These are phyloP conservation scores for Niebla homalea DNA, from an alignment of 495 filamentous ascomycete genomes.

Conservation along the genomic window DNA sequence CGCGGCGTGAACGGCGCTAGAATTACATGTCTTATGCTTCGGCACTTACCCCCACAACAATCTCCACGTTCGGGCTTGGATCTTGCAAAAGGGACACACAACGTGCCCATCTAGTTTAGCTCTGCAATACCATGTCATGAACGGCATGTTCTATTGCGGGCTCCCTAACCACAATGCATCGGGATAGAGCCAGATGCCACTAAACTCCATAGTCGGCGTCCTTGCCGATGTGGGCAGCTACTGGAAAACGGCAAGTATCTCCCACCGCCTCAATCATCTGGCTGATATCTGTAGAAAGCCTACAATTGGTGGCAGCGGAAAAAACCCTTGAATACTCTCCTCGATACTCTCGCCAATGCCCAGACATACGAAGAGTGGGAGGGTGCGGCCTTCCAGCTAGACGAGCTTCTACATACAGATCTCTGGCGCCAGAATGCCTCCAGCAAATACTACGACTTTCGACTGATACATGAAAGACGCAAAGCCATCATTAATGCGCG, in stretches of 20 bases:
- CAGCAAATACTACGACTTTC: constrained; percentile 78
- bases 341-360: constrained; percentile 48
- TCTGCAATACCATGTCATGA: background rate
- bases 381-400: constrained; percentile 62
- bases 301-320: constrained; percentile 41
- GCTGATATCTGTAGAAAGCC: constrained; percentile 32
- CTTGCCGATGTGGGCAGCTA: constrained; percentile 17
- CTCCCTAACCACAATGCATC: background rate
- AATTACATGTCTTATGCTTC: too few species aligned
- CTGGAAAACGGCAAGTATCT: constrained; percentile 16
- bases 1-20: background rate
- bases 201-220: constrained; percentile 12
- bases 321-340: constrained; percentile 37
- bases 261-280: background rate
- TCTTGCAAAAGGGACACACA: background rate
- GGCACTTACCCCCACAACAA: background rate
- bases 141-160: background rate
- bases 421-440: constrained; percentile 77
- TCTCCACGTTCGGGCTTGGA: background rate
- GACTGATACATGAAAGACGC: constrained; percentile 67
- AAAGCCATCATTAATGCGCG: constrained; percentile 58
- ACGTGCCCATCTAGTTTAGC: background rate
- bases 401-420: constrained; percentile 64
- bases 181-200: constrained; percentile 4
- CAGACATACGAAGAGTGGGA: constrained; percentile 73